Evolutionary conservation across 768 basidiomycete species (phyloP).

Genomic region (Leccinum imitatum): DNA sequence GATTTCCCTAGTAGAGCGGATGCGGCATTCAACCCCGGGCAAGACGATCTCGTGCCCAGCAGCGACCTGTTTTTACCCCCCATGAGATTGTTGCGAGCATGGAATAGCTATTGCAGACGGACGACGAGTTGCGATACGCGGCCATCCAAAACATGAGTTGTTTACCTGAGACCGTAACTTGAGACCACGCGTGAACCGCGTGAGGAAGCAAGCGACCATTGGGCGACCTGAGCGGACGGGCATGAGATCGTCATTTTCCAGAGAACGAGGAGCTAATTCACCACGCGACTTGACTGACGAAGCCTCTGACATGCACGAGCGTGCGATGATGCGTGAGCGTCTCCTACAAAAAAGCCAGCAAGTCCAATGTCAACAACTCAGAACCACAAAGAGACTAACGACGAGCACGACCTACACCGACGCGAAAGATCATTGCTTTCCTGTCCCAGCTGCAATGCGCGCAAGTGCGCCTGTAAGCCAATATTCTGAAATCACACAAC

Average conservation of each 20-base stretch:
- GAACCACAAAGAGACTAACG: no score
- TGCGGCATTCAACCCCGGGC: no score
- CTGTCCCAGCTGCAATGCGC: slow-evolving; percentile 42
- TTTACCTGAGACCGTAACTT: slow-evolving; percentile 54
- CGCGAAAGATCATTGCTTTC: slow-evolving; percentile 31
- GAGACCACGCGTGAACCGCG: slow-evolving; percentile 46
- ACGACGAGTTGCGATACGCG: no score
- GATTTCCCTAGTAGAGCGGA: no score
- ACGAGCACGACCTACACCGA: no score
- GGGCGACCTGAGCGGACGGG: slow-evolving; percentile 40
- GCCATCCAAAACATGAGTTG: no score
- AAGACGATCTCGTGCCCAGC: no score
- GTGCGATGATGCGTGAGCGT: slow-evolving; percentile 40
- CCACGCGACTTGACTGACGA: slow-evolving; percentile 57
- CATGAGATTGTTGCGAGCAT: no score
- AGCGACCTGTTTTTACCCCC: no score
- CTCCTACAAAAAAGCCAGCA: no score
- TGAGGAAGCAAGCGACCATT: slow-evolving; percentile 42
- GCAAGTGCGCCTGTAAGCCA: neutral
- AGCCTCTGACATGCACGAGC: slow-evolving; percentile 50
- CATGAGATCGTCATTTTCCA: neutral
- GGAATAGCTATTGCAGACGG: no score
- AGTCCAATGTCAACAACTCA: no score
- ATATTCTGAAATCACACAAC: neutral
- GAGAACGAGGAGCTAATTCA: slow-evolving; percentile 6